These are phyloP conservation scores for Pseudotulostoma volvatum DNA, from an alignment of 495 filamentous ascomycete species.

Conservation along the genomic window DNA sequence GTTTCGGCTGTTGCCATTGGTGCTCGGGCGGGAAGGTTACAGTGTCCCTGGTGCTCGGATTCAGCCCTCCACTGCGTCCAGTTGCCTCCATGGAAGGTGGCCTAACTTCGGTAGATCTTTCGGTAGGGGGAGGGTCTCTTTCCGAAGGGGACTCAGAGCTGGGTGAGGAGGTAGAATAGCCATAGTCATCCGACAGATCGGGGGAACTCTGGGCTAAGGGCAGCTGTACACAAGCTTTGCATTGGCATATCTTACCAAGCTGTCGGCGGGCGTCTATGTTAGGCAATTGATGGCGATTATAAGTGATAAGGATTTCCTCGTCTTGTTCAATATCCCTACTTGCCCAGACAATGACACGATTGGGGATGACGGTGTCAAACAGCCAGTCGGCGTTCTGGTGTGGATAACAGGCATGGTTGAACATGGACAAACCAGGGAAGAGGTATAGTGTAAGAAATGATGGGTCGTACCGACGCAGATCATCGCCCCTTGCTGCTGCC, in stretches of 20 bases:
- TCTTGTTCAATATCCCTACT: slow-evolving; percentile 9
- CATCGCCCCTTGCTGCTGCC: neutral
- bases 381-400: slow-evolving; percentile 14
- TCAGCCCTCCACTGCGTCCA: too few species aligned
- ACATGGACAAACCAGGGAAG: slow-evolving; percentile 19
- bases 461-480: slow-evolving; percentile 7
- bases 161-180: too few species aligned
- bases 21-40: too few species aligned
- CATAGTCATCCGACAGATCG: too few species aligned
- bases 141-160: too few species aligned
- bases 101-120: too few species aligned
- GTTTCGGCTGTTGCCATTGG: too few species aligned
- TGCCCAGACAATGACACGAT: slow-evolving; percentile 18
- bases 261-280: neutral
- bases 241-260: neutral
- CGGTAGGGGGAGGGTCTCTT: too few species aligned
- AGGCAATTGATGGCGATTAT: slow-evolving; percentile 1
- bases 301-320: slow-evolving; percentile 17
- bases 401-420: slow-evolving; percentile 16
- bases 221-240: neutral
- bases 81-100: too few species aligned
- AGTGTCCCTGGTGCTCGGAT: too few species aligned
- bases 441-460: slow-evolving; percentile 15
- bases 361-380: slow-evolving; percentile 12
- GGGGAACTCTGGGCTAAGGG: too few species aligned